Percentiles rank a stretch among this genome's conserved stretches.
These are phyloP conservation scores for Clonostachys sp. DNA, from an alignment of 2,329 filamentous ascomycete species.

Conservation along the genomic window DNA sequence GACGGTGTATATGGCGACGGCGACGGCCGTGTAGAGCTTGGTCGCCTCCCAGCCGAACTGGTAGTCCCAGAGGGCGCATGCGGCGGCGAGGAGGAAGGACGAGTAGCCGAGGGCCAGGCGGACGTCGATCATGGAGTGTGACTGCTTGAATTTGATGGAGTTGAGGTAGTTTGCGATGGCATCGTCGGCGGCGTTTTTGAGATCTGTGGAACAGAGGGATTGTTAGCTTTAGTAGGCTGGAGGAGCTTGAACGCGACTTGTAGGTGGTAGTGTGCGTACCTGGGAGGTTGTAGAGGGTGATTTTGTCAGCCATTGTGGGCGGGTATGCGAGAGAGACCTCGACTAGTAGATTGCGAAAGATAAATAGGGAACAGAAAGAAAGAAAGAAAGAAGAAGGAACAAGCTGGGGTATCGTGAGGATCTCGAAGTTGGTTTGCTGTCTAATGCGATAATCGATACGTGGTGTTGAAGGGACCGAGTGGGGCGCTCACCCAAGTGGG, in stretches of 20 bases:
- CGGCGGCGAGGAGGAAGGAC: slow-evolving; percentile 74
- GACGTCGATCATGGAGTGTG: slow-evolving; percentile 75
- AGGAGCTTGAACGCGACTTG: neutral
- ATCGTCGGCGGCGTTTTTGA: slow-evolving; percentile 96
- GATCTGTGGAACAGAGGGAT: slow-evolving; percentile 50
- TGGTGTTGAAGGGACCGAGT: slow-evolving; percentile 1
- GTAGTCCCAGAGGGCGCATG: slow-evolving; percentile 89
- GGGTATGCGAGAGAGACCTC: too few relatives aligned
- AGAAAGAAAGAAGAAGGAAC: too few relatives aligned
- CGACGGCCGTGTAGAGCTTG: slow-evolving; percentile 73
- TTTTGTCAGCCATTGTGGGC: slow-evolving; percentile 36
- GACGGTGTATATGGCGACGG: slow-evolving; percentile 74
- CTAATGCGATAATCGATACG: neutral
- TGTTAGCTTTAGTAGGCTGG: slow-evolving; percentile 1
- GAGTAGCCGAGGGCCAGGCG: slow-evolving; percentile 79
- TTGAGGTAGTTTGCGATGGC: slow-evolving; percentile 91
- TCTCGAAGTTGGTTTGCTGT: neutral
- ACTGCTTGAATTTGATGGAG: slow-evolving; percentile 78
- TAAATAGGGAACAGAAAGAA: too few relatives aligned
- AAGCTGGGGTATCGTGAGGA: neutral
- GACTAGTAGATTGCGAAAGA: too few relatives aligned
- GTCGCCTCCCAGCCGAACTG: slow-evolving; percentile 84
- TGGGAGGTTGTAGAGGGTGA: slow-evolving; percentile 63
- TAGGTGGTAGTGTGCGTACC: slow-evolving; percentile 33
- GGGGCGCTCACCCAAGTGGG: slow-evolving; percentile 4